phyloP scores from a whole-genome alignment of 192 early-diverging fungal genomes.

The Chytriomyces confervae region DNA sequence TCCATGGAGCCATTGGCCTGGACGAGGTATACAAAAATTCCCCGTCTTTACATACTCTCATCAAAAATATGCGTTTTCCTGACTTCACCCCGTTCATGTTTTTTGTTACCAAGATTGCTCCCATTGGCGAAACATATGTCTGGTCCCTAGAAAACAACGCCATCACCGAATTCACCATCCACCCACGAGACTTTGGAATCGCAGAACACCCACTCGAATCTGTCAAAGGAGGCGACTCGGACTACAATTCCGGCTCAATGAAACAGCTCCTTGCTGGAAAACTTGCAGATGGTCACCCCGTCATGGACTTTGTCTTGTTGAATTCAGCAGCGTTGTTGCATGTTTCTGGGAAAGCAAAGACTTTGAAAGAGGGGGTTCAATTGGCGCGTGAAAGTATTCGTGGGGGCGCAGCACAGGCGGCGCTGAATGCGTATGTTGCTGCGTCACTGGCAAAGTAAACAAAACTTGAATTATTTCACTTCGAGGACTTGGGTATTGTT shows the following conservation, averaged over 20 bases:
- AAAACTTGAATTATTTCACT: too few species aligned
- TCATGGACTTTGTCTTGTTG: slow-evolving; percentile 90
- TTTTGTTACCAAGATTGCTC: slow-evolving; percentile 68
- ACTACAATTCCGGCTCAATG: slow-evolving; percentile 79
- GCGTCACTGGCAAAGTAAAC: background rate
- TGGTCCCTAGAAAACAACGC: slow-evolving; percentile 78
- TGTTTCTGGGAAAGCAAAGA: slow-evolving; percentile 74
- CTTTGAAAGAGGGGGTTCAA: slow-evolving; percentile 77
- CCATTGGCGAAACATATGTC: slow-evolving; percentile 85
- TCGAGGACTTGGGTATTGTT: too few species aligned
- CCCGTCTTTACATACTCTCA: background rate
- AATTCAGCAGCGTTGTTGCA: slow-evolving; percentile 89
- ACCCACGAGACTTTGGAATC: slow-evolving; percentile 88
- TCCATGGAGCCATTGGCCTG: slow-evolving; percentile 86
- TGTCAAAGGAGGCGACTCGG: slow-evolving; percentile 73
- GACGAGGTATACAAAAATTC: slow-evolving; percentile 74
- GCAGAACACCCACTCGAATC: slow-evolving; percentile 69
- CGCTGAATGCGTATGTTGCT: slow-evolving; percentile 67
- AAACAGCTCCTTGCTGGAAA: slow-evolving; percentile 68
- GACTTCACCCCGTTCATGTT: background rate
- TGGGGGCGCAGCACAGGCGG: slow-evolving; percentile 68
- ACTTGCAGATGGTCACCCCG: slow-evolving; percentile 59
- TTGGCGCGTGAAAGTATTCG: slow-evolving; percentile 77
- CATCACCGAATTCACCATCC: slow-evolving; percentile 67
- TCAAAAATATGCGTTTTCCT: background rate